phyloP scores from a whole-genome alignment of 371 early-diverging fungal species.

The Capniomyces stellatus region DNA sequence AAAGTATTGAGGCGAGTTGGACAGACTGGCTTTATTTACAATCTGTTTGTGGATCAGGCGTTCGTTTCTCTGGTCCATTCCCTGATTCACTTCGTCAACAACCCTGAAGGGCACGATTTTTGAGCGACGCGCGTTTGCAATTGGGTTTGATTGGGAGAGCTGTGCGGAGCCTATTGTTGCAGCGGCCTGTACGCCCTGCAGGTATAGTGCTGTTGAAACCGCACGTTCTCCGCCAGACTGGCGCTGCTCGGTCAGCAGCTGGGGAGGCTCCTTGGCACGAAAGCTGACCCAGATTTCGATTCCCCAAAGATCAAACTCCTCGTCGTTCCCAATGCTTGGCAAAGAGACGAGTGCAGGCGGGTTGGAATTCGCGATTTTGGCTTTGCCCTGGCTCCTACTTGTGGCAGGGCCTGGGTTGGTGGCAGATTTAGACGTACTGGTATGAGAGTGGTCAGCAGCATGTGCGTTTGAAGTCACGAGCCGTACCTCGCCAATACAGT shows the following conservation, averaged over 20 bases:
- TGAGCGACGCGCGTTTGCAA: too few species aligned
- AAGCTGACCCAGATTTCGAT: slow-evolving; percentile 89
- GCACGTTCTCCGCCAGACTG: slow-evolving; percentile 98
- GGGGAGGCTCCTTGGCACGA: slow-evolving; percentile 70
- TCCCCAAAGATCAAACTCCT: slow-evolving; percentile 87
- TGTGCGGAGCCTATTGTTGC: background rate
- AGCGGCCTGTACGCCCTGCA: slow-evolving; percentile 77
- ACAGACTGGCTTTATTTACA: slow-evolving; percentile 42
- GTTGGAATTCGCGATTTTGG: slow-evolving; percentile 2
- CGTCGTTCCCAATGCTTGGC: slow-evolving; percentile 22
- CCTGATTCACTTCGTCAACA: slow-evolving; percentile 99
- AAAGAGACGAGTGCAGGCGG: background rate
- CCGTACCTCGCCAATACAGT: slow-evolving; percentile 76
- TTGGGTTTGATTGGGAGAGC: background rate
- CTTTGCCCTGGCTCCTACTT: background rate
- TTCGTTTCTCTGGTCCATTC: slow-evolving; percentile 99
- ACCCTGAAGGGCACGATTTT: slow-evolving; percentile 92
- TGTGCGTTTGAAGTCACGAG: slow-evolving; percentile 22
- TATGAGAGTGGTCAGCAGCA: background rate
- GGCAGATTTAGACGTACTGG: background rate
- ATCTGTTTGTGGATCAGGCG: slow-evolving; percentile 88
- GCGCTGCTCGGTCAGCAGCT: slow-evolving; percentile 71
- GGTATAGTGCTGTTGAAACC: slow-evolving; percentile 91
- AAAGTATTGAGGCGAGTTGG: slow-evolving; percentile 48
- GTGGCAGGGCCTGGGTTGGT: background rate